Evolutionary conservation across 805 yeast genomes (phyloP).

Genomic region (Wickerhamiella bombiphila): DNA sequence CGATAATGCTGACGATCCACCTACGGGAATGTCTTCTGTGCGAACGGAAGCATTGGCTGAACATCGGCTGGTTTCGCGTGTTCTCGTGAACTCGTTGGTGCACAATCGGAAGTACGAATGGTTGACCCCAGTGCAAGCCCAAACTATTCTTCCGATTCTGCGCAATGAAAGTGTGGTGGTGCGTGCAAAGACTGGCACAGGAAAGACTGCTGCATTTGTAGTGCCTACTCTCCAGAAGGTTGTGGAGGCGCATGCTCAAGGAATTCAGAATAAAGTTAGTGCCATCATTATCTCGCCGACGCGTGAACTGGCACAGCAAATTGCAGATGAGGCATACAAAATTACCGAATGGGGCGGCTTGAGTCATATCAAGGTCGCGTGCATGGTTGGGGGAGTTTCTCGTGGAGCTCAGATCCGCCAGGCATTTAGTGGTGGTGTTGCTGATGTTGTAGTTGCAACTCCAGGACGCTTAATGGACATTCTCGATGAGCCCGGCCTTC

Average conservation of each 20-base stretch:
- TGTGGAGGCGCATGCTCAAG: constrained; percentile 25
- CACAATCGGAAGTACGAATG: constrained; percentile 22
- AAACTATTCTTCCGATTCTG: constrained; percentile 50
- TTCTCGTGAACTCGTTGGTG: constrained; percentile 23
- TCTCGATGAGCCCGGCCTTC: constrained; percentile 32
- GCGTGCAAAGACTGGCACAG: constrained; percentile 91
- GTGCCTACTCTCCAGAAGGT: constrained; percentile 58
- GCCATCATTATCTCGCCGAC: constrained; percentile 76
- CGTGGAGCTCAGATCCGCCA: constrained; percentile 27
- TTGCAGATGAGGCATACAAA: constrained; percentile 46
- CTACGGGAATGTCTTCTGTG: constrained; percentile 17
- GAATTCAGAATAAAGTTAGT: constrained; percentile 30
- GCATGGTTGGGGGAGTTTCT: constrained; percentile 57
- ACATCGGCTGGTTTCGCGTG: constrained; percentile 17
- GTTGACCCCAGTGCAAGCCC: constrained; percentile 27
- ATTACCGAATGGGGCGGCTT: constrained; percentile 26
- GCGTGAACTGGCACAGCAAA: constrained; percentile 79
- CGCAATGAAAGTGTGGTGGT: constrained; percentile 58
- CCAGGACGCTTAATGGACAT: constrained; percentile 74
- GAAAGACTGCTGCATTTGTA: constrained; percentile 82
- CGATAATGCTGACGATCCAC: constrained; percentile 6
- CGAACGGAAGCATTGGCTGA: constrained; percentile 19
- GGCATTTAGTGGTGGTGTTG: constrained; percentile 20
- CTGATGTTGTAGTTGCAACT: constrained; percentile 62
- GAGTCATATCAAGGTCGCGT: constrained; percentile 27